Conservation (phyloP, 495 filamentous ascomycete genomes). For the Aspergillus nanangensis region DNA sequence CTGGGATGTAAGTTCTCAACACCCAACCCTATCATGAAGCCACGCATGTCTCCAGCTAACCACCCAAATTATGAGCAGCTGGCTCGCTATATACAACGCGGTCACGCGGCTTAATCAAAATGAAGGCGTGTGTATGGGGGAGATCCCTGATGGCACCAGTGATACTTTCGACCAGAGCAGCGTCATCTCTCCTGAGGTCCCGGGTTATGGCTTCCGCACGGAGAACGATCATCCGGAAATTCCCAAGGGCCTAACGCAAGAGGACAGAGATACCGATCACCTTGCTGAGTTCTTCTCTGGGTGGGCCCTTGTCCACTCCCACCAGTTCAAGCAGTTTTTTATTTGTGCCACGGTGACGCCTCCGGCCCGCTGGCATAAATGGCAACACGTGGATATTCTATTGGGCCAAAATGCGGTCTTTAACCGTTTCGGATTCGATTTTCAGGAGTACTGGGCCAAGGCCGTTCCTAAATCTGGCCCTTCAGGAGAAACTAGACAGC, state of each 20-base stretch:
- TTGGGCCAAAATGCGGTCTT: slow-evolving; percentile 13
- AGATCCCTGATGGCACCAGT: slow-evolving; percentile 12
- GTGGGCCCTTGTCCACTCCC: slow-evolving; percentile 30
- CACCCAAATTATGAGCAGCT: slow-evolving; percentile 11
- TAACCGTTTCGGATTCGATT: slow-evolving; percentile 12
- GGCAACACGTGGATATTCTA: slow-evolving; percentile 30
- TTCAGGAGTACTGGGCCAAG: slow-evolving; percentile 9
- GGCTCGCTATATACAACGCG: slow-evolving; percentile 21
- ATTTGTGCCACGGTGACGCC: slow-evolving; percentile 19
- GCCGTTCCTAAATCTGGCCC: not conserved
- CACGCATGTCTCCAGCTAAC: not conserved
- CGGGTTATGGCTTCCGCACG: slow-evolving; percentile 17
- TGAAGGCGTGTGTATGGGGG: slow-evolving; percentile 7
- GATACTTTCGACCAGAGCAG: slow-evolving; percentile 11
- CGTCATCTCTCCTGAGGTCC: slow-evolving; percentile 21
- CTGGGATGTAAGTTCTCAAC: slow-evolving; percentile 21
- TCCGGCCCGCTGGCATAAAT: slow-evolving; percentile 22
- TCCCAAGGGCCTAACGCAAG: slow-evolving; percentile 16
- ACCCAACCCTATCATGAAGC: not conserved
- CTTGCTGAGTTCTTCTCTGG: slow-evolving; percentile 42
- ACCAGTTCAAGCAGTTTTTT: slow-evolving; percentile 29
- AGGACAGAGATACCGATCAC: slow-evolving; percentile 29
- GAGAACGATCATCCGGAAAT: slow-evolving; percentile 15
- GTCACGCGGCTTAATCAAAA: slow-evolving; percentile 21
- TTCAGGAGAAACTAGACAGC: not conserved